A percentile compares a stretch with the other conserved stretches of the same genome.
Evolutionary conservation across 306 rosid species (phyloP).

Genomic region (Rosa persica): DNA sequence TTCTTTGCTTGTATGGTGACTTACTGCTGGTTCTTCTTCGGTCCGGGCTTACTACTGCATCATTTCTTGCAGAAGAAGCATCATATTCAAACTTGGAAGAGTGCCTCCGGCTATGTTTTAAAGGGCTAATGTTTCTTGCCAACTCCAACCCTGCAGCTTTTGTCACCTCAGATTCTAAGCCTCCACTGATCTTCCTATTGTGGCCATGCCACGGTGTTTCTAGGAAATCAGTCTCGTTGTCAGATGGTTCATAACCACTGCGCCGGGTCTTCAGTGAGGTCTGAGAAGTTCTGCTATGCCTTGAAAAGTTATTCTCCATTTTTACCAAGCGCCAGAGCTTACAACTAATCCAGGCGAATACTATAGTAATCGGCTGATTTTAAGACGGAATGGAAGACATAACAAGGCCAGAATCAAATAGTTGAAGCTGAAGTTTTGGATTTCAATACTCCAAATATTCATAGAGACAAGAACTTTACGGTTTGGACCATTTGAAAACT

Average conservation of each 20-base stretch:
- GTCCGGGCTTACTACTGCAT: constrained; percentile 16
- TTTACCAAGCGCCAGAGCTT: background rate
- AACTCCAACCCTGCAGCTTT: constrained; percentile 18
- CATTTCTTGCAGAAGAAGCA: constrained; percentile 21
- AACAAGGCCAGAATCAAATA: background rate
- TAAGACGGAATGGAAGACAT: constrained; percentile 13
- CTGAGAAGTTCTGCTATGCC: constrained; percentile 29
- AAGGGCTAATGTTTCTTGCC: constrained; percentile 36
- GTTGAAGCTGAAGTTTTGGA: background rate
- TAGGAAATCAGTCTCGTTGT: constrained; percentile 72
- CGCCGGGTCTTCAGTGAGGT: constrained; percentile 51
- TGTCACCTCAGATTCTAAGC: constrained; percentile 29
- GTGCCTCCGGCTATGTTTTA: constrained; percentile 40
- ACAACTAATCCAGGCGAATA: background rate
- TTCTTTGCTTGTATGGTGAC: constrained; percentile 57
- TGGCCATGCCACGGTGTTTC: constrained; percentile 55
- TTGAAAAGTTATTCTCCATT: constrained; percentile 17
- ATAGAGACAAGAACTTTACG: background rate
- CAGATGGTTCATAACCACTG: constrained; percentile 91
- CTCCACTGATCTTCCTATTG: constrained; percentile 25
- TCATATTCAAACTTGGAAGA: constrained; percentile 44
- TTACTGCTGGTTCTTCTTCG: constrained; percentile 51
- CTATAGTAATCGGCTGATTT: background rate
- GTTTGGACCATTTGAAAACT: constrained; percentile 1
- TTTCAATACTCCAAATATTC: background rate